Conservation (phyloP, 2,329 filamentous ascomycete species). For the Tolypocladium sp. region DNA sequence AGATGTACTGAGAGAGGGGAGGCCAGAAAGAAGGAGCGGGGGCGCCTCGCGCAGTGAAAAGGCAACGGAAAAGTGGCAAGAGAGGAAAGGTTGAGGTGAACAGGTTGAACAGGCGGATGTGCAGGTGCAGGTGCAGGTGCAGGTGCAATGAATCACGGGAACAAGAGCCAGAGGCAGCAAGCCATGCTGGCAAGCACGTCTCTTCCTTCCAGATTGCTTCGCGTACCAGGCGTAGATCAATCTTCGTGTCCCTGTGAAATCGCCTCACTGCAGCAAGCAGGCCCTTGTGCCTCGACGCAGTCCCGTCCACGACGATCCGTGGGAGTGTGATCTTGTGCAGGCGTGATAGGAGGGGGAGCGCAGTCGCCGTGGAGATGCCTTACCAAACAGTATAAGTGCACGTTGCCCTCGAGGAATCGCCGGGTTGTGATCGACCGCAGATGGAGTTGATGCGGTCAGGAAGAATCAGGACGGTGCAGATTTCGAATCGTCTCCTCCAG, state of each 20-base stretch:
- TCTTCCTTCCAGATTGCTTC: neutral
- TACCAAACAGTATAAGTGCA: neutral
- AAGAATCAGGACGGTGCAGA: neutral
- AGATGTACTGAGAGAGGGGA: neutral
- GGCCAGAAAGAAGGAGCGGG: neutral
- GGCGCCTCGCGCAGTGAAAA: neutral
- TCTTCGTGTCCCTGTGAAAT: neutral
- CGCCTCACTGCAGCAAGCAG: neutral
- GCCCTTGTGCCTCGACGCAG: neutral
- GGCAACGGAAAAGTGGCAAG: neutral
- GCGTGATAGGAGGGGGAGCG: neutral
- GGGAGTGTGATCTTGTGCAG: neutral
- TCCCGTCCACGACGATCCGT: neutral
- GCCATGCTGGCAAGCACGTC: neutral
- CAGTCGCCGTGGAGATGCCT: neutral
- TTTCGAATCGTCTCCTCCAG: neutral
- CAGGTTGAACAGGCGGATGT: neutral
- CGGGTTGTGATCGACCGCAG: neutral
- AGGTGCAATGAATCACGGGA: neutral
- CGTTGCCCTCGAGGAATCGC: neutral
- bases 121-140: neutral
- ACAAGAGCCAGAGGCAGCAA: neutral
- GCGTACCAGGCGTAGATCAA: neutral
- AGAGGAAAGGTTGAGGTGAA: neutral
- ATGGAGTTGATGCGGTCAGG: neutral